Evolutionary conservation across 148 eudicot genomes (phyloP).

Genomic region (Cornus kousa): DNA sequence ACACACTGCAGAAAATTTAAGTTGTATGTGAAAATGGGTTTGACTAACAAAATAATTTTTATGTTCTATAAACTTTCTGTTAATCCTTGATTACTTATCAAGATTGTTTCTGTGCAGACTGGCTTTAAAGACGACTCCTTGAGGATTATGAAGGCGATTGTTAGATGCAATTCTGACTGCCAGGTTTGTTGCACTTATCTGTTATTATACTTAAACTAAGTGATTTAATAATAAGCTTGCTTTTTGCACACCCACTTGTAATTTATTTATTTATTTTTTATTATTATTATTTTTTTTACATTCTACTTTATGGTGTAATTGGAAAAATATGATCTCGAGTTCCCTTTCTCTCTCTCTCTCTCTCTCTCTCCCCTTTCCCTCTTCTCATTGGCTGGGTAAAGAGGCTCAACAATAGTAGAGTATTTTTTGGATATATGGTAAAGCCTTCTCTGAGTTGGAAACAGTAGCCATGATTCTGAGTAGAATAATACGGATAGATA

Average conservation of each 20-base stretch:
- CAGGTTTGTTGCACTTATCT: slow-evolving; percentile 45
- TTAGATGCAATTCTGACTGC: slow-evolving; percentile 32
- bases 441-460: neutral
- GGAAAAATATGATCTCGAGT: neutral
- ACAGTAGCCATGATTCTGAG: neutral
- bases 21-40: neutral
- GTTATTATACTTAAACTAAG: neutral
- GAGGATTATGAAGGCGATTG: slow-evolving; percentile 43
- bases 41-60: neutral
- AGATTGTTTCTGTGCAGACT: slow-evolving; percentile 32
- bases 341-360: neutral
- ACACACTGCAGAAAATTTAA: neutral
- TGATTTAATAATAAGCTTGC: neutral
- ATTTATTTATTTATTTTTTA: no score
- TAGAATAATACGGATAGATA: no score
- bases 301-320: neutral
- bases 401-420: neutral
- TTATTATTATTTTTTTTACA: neutral
- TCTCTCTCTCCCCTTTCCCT: neutral
- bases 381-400: neutral
- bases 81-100: neutral
- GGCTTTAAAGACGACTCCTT: slow-evolving; percentile 56
- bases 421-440: neutral
- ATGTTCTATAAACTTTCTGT: neutral
- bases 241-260: neutral